These are phyloP conservation scores for Striga hermonthica DNA, from an alignment of 305 asterid species.

Conservation along the genomic window DNA sequence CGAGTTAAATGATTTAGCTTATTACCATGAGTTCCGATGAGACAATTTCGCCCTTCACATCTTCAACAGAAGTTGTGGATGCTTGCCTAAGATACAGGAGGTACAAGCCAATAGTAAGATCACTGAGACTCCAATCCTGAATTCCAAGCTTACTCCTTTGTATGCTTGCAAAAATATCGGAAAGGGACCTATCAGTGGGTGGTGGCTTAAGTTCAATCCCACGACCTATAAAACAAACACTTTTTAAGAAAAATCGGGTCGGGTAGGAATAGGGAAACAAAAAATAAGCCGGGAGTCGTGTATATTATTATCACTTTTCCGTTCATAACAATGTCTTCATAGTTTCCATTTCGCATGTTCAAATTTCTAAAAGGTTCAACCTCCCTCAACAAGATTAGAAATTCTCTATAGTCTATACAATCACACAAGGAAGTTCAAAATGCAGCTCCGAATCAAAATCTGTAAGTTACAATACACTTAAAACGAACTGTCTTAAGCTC, in stretches of 20 bases:
- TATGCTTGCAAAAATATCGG: constrained; percentile 48
- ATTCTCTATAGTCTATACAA: too few relatives aligned
- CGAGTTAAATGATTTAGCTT: constrained; percentile 25
- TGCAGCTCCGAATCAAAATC: too few relatives aligned
- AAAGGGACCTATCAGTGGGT: constrained; percentile 42
- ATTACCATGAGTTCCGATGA: constrained; percentile 49
- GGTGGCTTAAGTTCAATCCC: constrained; percentile 33
- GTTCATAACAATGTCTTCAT: too few relatives aligned
- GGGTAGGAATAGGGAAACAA: too few relatives aligned
- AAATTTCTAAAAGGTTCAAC: too few relatives aligned
- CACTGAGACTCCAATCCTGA: constrained; percentile 57
- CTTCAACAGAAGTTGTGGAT: constrained; percentile 40
- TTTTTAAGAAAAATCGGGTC: too few relatives aligned
- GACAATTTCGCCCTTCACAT: constrained; percentile 47
- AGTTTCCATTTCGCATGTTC: too few relatives aligned
- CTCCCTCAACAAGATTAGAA: too few relatives aligned
- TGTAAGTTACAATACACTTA: too few relatives aligned
- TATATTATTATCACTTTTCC: too few relatives aligned
- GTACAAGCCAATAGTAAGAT: constrained; percentile 53
- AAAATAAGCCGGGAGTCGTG: too few relatives aligned
- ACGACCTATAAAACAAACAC: constrained; percentile 33
- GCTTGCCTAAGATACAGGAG: constrained; percentile 52
- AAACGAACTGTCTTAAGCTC: not conserved
- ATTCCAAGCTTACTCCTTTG: constrained; percentile 55
- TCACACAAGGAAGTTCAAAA: too few relatives aligned